These are phyloP conservation scores for Chaetomium sp. DNA, from an alignment of 2,329 filamentous ascomycete species.

Conservation along the genomic window DNA sequence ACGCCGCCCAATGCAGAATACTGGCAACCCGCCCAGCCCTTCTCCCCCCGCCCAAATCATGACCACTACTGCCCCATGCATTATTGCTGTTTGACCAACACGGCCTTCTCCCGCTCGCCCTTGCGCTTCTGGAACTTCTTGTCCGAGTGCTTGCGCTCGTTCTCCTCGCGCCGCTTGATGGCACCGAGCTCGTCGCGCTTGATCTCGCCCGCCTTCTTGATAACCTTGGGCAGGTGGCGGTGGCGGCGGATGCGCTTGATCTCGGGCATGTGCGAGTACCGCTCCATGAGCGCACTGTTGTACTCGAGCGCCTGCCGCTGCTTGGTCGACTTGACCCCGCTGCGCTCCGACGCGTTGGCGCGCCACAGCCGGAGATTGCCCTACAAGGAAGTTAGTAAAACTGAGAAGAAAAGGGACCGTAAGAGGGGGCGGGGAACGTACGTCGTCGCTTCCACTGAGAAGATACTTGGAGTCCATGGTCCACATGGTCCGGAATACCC, in stretches of 20 bases:
- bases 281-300: slow-evolving; percentile 77
- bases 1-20: slow-evolving; percentile 30
- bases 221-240: slow-evolving; percentile 84
- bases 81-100: slow-evolving; percentile 67
- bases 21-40: background rate
- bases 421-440: slow-evolving; percentile 59
- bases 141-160: slow-evolving; percentile 86
- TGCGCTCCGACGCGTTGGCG: slow-evolving; percentile 77
- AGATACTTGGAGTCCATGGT: slow-evolving; percentile 89
- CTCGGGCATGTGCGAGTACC: slow-evolving; percentile 96
- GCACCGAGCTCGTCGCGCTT: slow-evolving; percentile 85
- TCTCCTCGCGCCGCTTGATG: slow-evolving; percentile 90
- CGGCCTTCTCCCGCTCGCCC: slow-evolving; percentile 79
- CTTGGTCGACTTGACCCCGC: slow-evolving; percentile 80
- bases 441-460: slow-evolving; percentile 89
- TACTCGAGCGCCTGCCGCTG: slow-evolving; percentile 91
- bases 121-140: slow-evolving; percentile 69
- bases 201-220: slow-evolving; percentile 96
- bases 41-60: background rate
- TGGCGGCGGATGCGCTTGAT: slow-evolving; percentile 88
- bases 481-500: slow-evolving; percentile 68
- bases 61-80: background rate
- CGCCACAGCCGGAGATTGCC: slow-evolving; percentile 72
- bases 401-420: too few relatives aligned
- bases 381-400: slow-evolving; percentile 12